Conservation (phyloP, 2,329 filamentous ascomycete genomes). For the Purpureocillium lavendulum region DNA sequence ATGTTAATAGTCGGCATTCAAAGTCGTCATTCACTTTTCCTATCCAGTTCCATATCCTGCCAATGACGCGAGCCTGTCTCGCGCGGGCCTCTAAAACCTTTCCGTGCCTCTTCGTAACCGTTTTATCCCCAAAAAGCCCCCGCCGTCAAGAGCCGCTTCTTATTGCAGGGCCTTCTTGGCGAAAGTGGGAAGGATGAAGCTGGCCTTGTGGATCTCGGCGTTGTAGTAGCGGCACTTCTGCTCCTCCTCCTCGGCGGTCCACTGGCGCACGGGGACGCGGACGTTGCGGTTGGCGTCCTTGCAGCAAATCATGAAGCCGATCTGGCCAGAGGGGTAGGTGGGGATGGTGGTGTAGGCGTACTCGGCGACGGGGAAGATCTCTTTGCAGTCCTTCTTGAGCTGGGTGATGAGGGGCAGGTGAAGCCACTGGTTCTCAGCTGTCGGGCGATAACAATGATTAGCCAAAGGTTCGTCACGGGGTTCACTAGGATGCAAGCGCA, state of each 20-base stretch:
- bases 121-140: background rate
- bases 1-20: no score
- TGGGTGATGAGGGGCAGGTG: constrained; percentile 88
- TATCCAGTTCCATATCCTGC: no score
- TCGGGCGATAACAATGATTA: constrained; percentile 7
- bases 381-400: constrained; percentile 93
- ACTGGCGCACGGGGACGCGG: constrained; percentile 73
- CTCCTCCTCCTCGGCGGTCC: constrained; percentile 82
- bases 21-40: no score
- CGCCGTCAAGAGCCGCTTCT: constrained; percentile 1
- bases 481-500: background rate
- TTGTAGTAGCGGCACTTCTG: constrained; percentile 96
- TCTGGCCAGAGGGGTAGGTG: constrained; percentile 97
- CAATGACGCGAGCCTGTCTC: no score
- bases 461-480: constrained; percentile 1
- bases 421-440: constrained; percentile 99
- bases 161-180: constrained; percentile 68
- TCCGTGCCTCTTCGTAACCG: no score
- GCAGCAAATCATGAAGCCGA: constrained; percentile 99
- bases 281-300: constrained; percentile 84
- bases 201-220: constrained; percentile 89
- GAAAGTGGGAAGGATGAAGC: constrained; percentile 90
- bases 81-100: no score
- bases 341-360: constrained; percentile 99
- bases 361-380: constrained; percentile 95